Evolutionary conservation across 352 stramenopile genomes (phyloP).

Genomic region (Saprolegnia parasitica): DNA sequence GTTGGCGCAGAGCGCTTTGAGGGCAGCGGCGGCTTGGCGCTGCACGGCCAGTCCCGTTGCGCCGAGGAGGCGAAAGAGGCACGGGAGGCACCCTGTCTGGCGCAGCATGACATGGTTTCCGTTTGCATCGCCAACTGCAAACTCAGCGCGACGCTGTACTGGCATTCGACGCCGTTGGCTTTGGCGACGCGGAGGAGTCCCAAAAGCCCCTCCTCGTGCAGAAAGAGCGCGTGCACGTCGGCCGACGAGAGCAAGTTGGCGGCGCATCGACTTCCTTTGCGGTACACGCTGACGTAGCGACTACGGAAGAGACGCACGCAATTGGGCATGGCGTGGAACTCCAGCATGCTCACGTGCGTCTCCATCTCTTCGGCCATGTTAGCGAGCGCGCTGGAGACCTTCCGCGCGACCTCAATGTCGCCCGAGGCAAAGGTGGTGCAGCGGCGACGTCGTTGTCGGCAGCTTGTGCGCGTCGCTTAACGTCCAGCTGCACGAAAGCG

Average conservation of each 20-base stretch:
- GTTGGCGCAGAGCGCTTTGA: conserved; percentile 89
- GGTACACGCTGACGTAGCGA: conserved; percentile 84
- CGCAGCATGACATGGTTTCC: conserved; percentile 66
- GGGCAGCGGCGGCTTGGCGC: conserved; percentile 84
- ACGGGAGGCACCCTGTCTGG: conserved; percentile 49
- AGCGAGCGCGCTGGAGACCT: conserved; percentile 86
- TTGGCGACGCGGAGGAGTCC: conserved; percentile 83
- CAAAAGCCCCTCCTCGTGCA: conserved; percentile 82
- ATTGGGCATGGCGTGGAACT: conserved; percentile 85
- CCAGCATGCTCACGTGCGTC: conserved; percentile 79
- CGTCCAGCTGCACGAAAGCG: conserved; percentile 82
- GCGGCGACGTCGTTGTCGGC: conserved; percentile 43
- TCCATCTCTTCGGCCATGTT: conserved; percentile 87
- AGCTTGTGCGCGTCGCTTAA: conserved; percentile 77
- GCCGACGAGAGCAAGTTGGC: conserved; percentile 86
- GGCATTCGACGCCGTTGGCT: conserved; percentile 87
- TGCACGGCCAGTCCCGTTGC: conserved; percentile 67
- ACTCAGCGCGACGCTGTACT: conserved; percentile 84
- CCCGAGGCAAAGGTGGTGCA: conserved; percentile 67
- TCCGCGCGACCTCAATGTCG: conserved; percentile 89
- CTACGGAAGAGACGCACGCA: conserved; percentile 85
- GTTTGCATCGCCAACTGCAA: conserved; percentile 81
- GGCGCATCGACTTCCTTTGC: conserved; percentile 87
- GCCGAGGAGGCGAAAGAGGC: conserved; percentile 72
- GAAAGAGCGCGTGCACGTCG: conserved; percentile 72